phyloP scores from a whole-genome alignment of 805 yeast genomes.

The Saccharomycopsis vini region DNA sequence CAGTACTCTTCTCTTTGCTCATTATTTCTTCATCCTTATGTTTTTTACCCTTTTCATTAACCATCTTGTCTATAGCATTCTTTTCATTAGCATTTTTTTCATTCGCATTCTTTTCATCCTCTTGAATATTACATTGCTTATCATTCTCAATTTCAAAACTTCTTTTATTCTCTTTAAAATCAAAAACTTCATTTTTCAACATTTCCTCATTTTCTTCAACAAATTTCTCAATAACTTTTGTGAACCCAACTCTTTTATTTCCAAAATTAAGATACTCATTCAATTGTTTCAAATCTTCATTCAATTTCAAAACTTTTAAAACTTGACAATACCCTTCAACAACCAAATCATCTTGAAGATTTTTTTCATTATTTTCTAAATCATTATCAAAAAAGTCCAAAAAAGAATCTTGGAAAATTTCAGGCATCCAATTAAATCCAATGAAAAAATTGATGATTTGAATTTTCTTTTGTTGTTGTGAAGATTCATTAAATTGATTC shows the following conservation, averaged over 20 bases:
- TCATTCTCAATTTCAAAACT: too few species aligned
- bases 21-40: background rate
- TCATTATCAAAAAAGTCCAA: background rate
- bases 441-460: background rate
- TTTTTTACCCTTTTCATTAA: background rate
- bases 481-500: background rate
- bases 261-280: background rate
- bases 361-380: background rate
- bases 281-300: background rate
- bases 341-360: too few species aligned
- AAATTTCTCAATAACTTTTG: conserved; percentile 10
- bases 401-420: background rate
- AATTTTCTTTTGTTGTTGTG: background rate
- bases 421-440: background rate
- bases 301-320: background rate
- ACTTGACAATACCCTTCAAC: background rate
- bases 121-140: too few species aligned
- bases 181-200: background rate
- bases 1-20: too few species aligned
- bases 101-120: too few species aligned
- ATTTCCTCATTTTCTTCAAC: conserved; percentile 14
- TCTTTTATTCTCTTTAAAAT: too few species aligned
- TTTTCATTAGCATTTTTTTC: too few species aligned
- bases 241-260: conserved; percentile 1
- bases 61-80: too few species aligned